Evolutionary conservation across 2,329 filamentous ascomycete genomes (phyloP), one percentile per base, ranked within the genome.

Genomic region (Diplodia scrobiculata): DNA sequence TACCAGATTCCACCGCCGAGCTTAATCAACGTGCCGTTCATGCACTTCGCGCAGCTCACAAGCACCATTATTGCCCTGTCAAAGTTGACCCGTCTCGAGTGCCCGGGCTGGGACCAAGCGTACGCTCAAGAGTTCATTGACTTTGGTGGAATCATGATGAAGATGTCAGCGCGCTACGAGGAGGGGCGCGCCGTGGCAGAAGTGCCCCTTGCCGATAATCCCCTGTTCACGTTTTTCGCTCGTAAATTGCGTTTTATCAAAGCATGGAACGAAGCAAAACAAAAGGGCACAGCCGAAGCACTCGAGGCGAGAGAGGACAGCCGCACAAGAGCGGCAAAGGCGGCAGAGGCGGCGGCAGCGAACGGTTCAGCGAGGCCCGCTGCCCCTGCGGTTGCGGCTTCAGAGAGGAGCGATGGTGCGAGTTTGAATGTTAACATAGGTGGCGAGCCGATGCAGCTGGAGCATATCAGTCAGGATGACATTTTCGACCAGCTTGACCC

Each of bases 81-180:
- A 32, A 54, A 63, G 19, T 41, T 73, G 68, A 70, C 70, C 68
- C 65, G 65, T 11, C 65, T 66, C n/a, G 50, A 63, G 27, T 63
- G 48, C 19, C 55, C 65, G 25, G 65, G 55, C 14, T 66, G 65
- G 65, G 65, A 66, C 21, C 48, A 19, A 13, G 36, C 19, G 2
- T 55, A 66, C 36, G 65, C 65, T 13, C 47, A 63, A 7, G 50
- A 36, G 10, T 54, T 45, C 50, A 54, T 66, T 17, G 55, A 52
- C 55, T 62, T 66, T 11, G 17, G n/a, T 19, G 38, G 36, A 14
- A 29, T 47, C 25, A 53, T 66, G 47, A 47, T 62, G 27, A 34
- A 53, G 9, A 38, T 55, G 25, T 50, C 65, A 38, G 34, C 48
- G 48, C 58, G 48, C 38, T 66, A 62, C 48, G 65, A 66, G 14